phyloP scores from a whole-genome alignment of 192 early-diverging fungal genomes.

The Entomortierella parvispora region DNA sequence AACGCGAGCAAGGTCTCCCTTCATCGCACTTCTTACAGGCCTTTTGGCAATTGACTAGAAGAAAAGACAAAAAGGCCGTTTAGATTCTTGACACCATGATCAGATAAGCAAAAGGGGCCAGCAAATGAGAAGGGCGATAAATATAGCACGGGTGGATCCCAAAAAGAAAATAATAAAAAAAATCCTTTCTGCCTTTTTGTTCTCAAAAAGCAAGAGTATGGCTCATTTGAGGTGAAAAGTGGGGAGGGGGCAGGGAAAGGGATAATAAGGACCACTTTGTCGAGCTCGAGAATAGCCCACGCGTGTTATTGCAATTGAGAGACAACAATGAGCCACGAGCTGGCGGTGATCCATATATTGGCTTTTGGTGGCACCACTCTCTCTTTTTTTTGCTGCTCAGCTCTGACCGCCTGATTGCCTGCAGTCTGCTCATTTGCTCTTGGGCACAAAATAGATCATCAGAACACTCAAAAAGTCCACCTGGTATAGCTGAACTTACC shows the following conservation, averaged over 20 bases:
- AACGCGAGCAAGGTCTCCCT: slow-evolving; percentile 85
- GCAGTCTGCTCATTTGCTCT: no score
- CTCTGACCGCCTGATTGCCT: no score
- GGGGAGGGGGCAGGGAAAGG: neutral
- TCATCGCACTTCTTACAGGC: slow-evolving; percentile 95
- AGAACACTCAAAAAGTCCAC: neutral
- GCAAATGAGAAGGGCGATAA: neutral
- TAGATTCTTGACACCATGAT: no score
- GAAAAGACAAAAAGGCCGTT: neutral
- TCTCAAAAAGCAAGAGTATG: neutral
- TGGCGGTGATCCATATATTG: no score
- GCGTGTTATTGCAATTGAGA: no score
- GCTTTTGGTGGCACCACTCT: no score
- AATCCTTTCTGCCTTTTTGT: neutral
- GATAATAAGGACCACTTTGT: neutral
- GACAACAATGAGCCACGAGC: no score
- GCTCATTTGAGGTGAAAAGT: neutral
- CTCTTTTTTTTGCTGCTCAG: no score
- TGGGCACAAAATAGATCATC: neutral
- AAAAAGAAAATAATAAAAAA: neutral
- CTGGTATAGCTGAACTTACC: slow-evolving; percentile 54
- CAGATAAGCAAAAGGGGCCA: neutral
- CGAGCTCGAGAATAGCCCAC: neutral
- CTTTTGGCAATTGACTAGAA: slow-evolving; percentile 81
- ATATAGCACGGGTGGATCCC: neutral